Evolutionary conservation across 2,329 filamentous ascomycete species (phyloP), one percentile per base, ranked within the genome.

Genomic region (Trichoderma sp.): DNA sequence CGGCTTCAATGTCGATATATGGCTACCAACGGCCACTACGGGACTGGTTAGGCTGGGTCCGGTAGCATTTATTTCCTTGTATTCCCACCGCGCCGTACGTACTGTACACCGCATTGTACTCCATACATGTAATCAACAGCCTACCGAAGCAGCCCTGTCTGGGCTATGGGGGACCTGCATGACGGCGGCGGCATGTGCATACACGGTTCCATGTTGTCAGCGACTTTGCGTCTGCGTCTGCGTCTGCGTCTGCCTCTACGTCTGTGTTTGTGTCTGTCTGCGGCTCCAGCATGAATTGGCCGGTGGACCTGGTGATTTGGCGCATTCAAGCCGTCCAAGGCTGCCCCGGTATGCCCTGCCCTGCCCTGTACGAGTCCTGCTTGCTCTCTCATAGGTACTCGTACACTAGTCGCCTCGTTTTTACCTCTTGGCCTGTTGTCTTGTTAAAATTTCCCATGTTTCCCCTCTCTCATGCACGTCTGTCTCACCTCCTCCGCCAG

Each of bases 111-210:
- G 47, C 39, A 43, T n/a, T 43, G 39, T 43, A 43, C 39, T 43
- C 39, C 39, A 36, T 53, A 53, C 21, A 53, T 53, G 47, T 24
- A 53, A 24, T 53, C 57, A 34, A 34, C 32, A 67, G 18, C 58
- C 51, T 26, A 58, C 61, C 57, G n/a, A 32, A 60, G 57, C 57
- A 60, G 57, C 57, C 57, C 57, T 60, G 57, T 60, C 57, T 32
- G 30, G 26, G 53, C 51, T 53, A 21, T 66, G 69, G 56, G 66
- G 62, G 69, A 71, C 69, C 69, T 71, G 69, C 69, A 71, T 65
- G 62, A 61, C 51, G 69, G 69, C 60, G 67, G 56, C 28, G 36
- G 30, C 57, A 60, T 60, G 18, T 24, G 24, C 15, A 24, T 51
- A 53, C 39, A 26, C 57, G 39, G 43, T 7, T 36, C 34, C 34